Conservation (phyloP, 768 basidiomycete species). For the Kondoa subrosea region DNA sequence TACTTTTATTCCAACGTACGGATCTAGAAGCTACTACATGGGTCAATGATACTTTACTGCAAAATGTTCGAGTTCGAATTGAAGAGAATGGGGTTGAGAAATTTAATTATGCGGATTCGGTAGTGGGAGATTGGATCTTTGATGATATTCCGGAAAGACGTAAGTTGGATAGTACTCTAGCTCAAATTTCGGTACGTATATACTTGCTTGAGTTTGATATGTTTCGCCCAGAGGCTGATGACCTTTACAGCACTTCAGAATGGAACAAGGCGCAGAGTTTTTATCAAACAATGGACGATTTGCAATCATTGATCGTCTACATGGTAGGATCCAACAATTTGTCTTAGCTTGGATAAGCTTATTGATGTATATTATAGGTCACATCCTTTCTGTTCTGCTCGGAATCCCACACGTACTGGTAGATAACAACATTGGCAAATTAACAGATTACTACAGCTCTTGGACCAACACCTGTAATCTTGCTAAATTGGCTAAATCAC, state of each 20-base stretch:
- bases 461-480: constrained; percentile 8
- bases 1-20: constrained; percentile 7
- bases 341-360: neutral
- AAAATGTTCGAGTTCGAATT: neutral
- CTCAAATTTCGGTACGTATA: neutral
- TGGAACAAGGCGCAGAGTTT: neutral
- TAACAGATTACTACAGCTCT: constrained; percentile 3
- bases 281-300: neutral
- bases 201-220: neutral
- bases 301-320: constrained; percentile 8
- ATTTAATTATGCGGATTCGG: neutral
- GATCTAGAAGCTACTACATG: constrained; percentile 7
- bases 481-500: neutral
- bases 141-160: neutral
- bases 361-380: neutral
- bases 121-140: neutral
- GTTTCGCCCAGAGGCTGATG: neutral
- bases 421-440: constrained; percentile 11
- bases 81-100: neutral
- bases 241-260: neutral
- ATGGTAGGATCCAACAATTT: constrained; percentile 3
- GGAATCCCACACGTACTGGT: constrained; percentile 10
- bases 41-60: neutral
- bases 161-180: neutral
- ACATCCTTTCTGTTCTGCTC: constrained; percentile 8